Base-by-base conservation (phyloP, 2,329 filamentous ascomycete species). In the Aspergillus sp. region DNA sequence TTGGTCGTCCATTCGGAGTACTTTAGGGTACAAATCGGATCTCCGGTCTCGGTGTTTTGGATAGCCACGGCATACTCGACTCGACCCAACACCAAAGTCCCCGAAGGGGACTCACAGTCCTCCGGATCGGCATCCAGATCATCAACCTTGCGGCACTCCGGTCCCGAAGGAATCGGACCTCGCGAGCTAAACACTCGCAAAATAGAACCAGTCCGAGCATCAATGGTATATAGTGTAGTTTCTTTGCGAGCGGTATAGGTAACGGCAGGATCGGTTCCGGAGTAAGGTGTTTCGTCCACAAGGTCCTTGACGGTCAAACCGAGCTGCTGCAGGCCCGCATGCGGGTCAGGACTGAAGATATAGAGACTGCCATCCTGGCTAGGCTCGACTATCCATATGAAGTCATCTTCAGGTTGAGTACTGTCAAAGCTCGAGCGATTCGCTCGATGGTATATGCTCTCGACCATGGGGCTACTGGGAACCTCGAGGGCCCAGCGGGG, bases 1-100 rank as follows among this genome's bases (percentile, higher is more conserved):
- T 99, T 99, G 15, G 93, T 91, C 0, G 88, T 89, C 95, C 95
- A 99, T 76, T 99, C 95, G 11, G 92, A 91, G 73, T 96, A 99
- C 67, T 88, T 93, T 68, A 99, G 86, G 0, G 92, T 97, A 71
- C 93, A 96, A 64, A 99, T 90, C 7, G 87, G 86, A 62, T 89
- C 86, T 1, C 90, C 89, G 3, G 87, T 89, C 68, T 90, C 86
- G 49, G 84, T 86, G 63, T 91, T 89, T 66, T 93, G 90, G 49
- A 99, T 96, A 59, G 85, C 88, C 63, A 99, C 89, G 6, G 87
- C 94, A 77, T 99, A 99, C 75, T 97, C 93, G 45, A 92, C 92
- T 55, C 92, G 87, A 30, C 92, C 93, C 1, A 97, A 83, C 0
- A 91, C 93, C 63, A 97, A 86, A 38, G 90, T 95, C 34, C 92